Conservation (phyloP, 2,329 filamentous ascomycete species). For the Claviceps humidiphila region DNA sequence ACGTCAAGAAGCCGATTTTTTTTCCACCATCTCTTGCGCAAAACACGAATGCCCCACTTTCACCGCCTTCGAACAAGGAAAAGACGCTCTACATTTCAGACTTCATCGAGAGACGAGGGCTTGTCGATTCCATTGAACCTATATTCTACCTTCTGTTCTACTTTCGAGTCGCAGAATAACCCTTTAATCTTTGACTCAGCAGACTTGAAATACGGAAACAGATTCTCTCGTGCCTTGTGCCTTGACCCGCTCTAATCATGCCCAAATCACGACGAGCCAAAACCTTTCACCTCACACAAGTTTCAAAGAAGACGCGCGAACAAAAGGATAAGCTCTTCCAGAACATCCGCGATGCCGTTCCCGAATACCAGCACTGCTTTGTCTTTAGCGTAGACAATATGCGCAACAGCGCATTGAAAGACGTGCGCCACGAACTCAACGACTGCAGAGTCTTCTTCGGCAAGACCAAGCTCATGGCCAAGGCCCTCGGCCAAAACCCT, state of each 20-base stretch:
- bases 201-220: not conserved
- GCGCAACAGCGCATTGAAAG: conserved; percentile 93
- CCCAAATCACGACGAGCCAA: conserved; percentile 91
- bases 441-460: conserved; percentile 84
- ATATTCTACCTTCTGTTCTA: not conserved
- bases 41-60: not conserved
- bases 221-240: conserved; percentile 6
- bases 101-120: not conserved
- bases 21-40: not conserved
- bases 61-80: not conserved
- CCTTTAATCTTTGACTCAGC: not conserved
- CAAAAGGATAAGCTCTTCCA: conserved; percentile 81
- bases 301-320: conserved; percentile 84
- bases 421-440: conserved; percentile 69
- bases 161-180: not conserved
- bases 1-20: conserved; percentile 2
- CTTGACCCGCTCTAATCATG: conserved; percentile 43
- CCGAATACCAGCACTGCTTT: conserved; percentile 81
- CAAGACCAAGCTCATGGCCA: conserved; percentile 98
- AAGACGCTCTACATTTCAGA: not conserved
- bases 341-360: conserved; percentile 73
- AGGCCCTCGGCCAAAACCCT: conserved; percentile 69
- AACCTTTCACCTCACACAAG: conserved; percentile 81
- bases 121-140: not conserved
- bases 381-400: conserved; percentile 93